Evolutionary conservation across 2,329 filamentous ascomycete species (phyloP).

Genomic region (Cadophora luteo-olivacea): DNA sequence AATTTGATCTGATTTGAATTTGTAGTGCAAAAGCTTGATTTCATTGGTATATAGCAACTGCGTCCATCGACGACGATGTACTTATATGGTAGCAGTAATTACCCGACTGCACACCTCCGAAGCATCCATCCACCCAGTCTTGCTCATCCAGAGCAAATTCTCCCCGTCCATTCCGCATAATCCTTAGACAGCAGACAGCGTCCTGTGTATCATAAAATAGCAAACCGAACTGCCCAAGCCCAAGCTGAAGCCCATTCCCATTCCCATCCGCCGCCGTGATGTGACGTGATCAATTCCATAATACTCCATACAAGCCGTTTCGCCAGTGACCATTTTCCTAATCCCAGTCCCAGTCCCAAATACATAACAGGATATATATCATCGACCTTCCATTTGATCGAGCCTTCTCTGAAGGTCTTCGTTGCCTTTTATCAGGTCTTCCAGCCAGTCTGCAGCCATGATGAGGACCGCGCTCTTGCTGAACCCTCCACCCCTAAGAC

Average conservation of each 20-base stretch:
- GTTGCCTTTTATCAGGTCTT: slow-evolving; percentile 75
- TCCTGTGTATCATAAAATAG: slow-evolving; percentile 28
- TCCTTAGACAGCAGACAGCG: slow-evolving; percentile 14
- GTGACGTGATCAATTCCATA: neutral
- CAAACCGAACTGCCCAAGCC: slow-evolving; percentile 10
- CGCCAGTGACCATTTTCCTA: slow-evolving; percentile 6
- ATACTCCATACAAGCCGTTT: slow-evolving; percentile 19
- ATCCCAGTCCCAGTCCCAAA: neutral
- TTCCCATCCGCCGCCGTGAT: neutral
- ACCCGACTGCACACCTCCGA: neutral
- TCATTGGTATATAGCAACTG: neutral
- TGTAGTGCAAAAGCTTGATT: neutral
- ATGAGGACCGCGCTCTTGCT: slow-evolving; percentile 83
- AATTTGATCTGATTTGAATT: too few species aligned
- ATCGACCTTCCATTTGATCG: slow-evolving; percentile 49
- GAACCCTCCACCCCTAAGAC: slow-evolving; percentile 74
- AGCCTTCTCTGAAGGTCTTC: slow-evolving; percentile 61
- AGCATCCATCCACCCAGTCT: neutral
- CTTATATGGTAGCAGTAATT: neutral
- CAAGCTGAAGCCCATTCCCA: neutral
- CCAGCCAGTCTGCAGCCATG: slow-evolving; percentile 80
- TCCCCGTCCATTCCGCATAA: slow-evolving; percentile 6
- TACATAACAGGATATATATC: slow-evolving; percentile 6
- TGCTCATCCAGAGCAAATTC: slow-evolving; percentile 3
- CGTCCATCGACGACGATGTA: neutral